Conservation (phyloP, 345 rosid genomes). For the thale cress (Arabidopsis thaliana) region TAIR10.1 NC_003071.7:550001-550500, state of each 20-base stretch:
- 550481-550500: slow-evolving; percentile 58
- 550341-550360: slow-evolving; percentile 40
- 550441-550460: slow-evolving; percentile 59
- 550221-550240: slow-evolving; percentile 26
- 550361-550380: slow-evolving; percentile 42
- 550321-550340: slow-evolving; percentile 35
- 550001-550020: slow-evolving; percentile 38
- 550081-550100: slow-evolving; percentile 32
- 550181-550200: neutral
- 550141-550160: neutral
- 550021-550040: neutral
- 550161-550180: neutral
- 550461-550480: slow-evolving; percentile 71
- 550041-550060: slow-evolving; percentile 1
- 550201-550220: slow-evolving; percentile 10
- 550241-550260: slow-evolving; percentile 24
- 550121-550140: slow-evolving; percentile 22
- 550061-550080: neutral
- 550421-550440: slow-evolving; percentile 56
- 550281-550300: slow-evolving; percentile 28
- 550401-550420: slow-evolving; percentile 62
- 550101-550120: slow-evolving; percentile 16
- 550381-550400: slow-evolving; percentile 53
- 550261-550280: slow-evolving; percentile 28
- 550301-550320: slow-evolving; percentile 12